Evolutionary conservation across 2,329 filamentous ascomycete species (phyloP), one percentile per base, ranked within the genome.

Genomic region (Juglanconis juglandina): DNA sequence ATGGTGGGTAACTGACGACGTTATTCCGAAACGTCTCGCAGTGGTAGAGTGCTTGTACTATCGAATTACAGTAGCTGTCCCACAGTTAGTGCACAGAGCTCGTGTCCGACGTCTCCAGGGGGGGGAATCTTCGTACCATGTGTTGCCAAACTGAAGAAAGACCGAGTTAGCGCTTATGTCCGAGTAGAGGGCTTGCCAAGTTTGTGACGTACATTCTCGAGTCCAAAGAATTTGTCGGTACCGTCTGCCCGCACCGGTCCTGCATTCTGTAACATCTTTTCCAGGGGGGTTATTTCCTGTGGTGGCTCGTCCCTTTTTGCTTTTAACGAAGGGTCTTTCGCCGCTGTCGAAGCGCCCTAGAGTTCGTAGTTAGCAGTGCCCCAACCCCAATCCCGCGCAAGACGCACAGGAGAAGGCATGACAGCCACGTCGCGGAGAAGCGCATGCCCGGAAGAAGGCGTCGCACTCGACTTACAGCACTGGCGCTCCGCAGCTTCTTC

Each of bases 221-320:
- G 89, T 14, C 95, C 95, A 77, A 96, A 98, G 79, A 96, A 99
- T 79, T 96, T 96, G 79, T 98, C 95, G 72, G 91, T 96, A 57
- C 95, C 95, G 76, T 98, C 93, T 67, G 84, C 81, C 69, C 92
- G 87, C 66, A 96, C 78, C 2, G 93, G 87, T 3, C 92, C 93
- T 61, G 91, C 87, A 75, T 91, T 89, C 68, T 87, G 84, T 37
- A 99, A 82, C 81, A 96, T 89, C 79, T 92, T 87, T 68, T 87
- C 83, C 60, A 88, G 68, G 3, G 86, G 85, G 2, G 85, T 88
- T 57, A 82, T 67, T 68, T 88, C 86, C n/a, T 76, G 76, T n/a
- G 75, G 65, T n/a, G 76, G 71, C 66, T 86, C 83, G 50, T 86
- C 82, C 66, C 83, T 85, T 71, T 84, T 86, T 71, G 75, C 75